A percentile compares a stretch with the other conserved stretches of the same genome.
Evolutionary conservation across 768 basidiomycete species (phyloP).

Genomic region (Naganishia vishniacii): DNA sequence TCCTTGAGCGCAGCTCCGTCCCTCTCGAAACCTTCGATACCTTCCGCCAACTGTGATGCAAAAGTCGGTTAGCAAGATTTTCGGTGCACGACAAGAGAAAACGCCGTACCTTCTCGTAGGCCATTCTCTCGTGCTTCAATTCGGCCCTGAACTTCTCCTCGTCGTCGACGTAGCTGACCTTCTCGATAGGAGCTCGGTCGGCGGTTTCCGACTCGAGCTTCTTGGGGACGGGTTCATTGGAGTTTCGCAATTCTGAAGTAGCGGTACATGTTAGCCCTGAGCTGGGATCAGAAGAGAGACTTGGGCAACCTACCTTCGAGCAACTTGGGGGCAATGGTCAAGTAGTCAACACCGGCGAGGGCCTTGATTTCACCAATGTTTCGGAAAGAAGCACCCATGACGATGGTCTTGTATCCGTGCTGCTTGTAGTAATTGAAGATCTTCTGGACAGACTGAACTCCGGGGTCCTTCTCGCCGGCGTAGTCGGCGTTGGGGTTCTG

Average conservation of each 20-base stretch:
- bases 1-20: slow-evolving; percentile 85
- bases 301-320: slow-evolving; percentile 5
- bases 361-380: slow-evolving; percentile 92
- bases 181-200: slow-evolving; percentile 57
- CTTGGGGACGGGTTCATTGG: slow-evolving; percentile 70
- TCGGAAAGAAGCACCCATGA: slow-evolving; percentile 99
- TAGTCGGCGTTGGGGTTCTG: slow-evolving; percentile 67
- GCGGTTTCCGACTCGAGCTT: slow-evolving; percentile 63
- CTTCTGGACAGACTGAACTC: slow-evolving; percentile 88
- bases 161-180: slow-evolving; percentile 80
- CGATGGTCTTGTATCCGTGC: slow-evolving; percentile 95
- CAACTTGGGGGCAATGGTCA: slow-evolving; percentile 62
- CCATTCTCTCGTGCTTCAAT: slow-evolving; percentile 88
- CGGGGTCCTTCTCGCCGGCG: slow-evolving; percentile 86
- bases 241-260: slow-evolving; percentile 82
- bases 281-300: background rate
- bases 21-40: slow-evolving; percentile 96
- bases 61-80: too few relatives aligned
- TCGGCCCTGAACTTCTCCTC: slow-evolving; percentile 95
- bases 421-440: slow-evolving; percentile 99
- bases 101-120: slow-evolving; percentile 72
- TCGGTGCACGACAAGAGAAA: too few relatives aligned
- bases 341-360: slow-evolving; percentile 93
- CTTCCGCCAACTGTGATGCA: slow-evolving; percentile 62
- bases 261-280: background rate